Evolutionary conservation across 2,329 filamentous ascomycete genomes (phyloP).

Genomic region (Colletotrichum acutatum): DNA sequence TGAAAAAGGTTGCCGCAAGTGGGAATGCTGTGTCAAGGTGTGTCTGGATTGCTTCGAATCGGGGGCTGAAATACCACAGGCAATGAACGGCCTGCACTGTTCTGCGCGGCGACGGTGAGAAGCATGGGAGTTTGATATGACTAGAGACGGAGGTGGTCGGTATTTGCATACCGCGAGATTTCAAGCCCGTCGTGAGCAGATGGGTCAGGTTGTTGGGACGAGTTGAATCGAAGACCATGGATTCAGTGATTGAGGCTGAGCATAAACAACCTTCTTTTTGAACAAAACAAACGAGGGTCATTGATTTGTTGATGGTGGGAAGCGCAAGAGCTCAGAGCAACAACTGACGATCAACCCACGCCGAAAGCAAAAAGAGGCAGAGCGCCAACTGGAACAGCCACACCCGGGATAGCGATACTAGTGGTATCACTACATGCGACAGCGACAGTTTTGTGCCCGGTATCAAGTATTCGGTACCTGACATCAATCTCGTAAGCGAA

Average conservation of each 20-base stretch:
- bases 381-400: conserved; percentile 32
- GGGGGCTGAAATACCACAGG: conserved; percentile 1
- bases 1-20: background rate
- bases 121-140: background rate
- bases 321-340: conserved; percentile 5
- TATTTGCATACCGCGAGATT: background rate
- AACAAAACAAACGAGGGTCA: background rate
- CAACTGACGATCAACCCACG: conserved; percentile 8
- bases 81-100: background rate
- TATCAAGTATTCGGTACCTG: background rate
- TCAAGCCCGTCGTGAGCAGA: conserved; percentile 20
- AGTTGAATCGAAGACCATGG: conserved; percentile 10
- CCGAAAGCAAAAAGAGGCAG: background rate
- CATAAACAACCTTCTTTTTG: conserved; percentile 15
- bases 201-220: background rate
- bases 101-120: background rate
- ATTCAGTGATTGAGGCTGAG: conserved; percentile 21
- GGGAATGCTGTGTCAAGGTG: background rate
- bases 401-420: background rate
- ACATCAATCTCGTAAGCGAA: background rate
- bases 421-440: background rate
- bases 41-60: background rate
- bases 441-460: accelerated
- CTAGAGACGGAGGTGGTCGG: background rate
- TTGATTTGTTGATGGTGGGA: conserved; percentile 30